Evolutionary conservation across 768 basidiomycete genomes (phyloP), one percentile per base, ranked within the genome.

Genomic region (Neoboletus magnificus): DNA sequence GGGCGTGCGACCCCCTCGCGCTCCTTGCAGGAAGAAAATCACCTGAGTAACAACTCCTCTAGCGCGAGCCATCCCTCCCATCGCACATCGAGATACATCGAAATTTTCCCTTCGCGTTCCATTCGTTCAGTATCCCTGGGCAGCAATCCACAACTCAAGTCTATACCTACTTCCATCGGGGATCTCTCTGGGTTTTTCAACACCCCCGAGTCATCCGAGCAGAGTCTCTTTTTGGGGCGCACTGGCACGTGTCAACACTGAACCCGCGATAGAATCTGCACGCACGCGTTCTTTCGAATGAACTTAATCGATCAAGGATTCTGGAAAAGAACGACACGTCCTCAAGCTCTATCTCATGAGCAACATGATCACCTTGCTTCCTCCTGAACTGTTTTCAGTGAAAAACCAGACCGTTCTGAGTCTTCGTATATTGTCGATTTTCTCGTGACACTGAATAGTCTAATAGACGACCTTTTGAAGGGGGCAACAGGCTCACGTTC

Each of bases 371-470:
- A 68, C 73, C 0, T 66, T 60, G 11, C 67, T 91, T 5, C 89
- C 89, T 5, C 62, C 65, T 1, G 79, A 84, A 56, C 66, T 91
- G 4, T 86, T 88, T 63, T 67, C 66, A 3, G 66, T 90, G 37
- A 68, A 79, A 3, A 78, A 81, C 47, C 66, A 90, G 41, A 85
- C 83, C 2, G 77, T 88, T 2, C 74, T 91, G 0, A 82, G 79
- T 50, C 67, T 91, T 33, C 77, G 89, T 90, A 63, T 48, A 86
- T 79, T 5, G 7, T 52, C 27, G 5, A 1, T 4, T 47, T 43
- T 25, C 36, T 35, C 32, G 18, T 40, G 3, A 23, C 22, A 1
- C 18, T 35, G 13, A 12, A 35, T 20, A 33, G 44, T 49, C 50
- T 48, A 15, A 39, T 36, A 29, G 25, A 20, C 16, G 13, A 48